Base-by-base conservation (phyloP, 495 filamentous ascomycete genomes). In the Annulohypoxylon nitens region DNA sequence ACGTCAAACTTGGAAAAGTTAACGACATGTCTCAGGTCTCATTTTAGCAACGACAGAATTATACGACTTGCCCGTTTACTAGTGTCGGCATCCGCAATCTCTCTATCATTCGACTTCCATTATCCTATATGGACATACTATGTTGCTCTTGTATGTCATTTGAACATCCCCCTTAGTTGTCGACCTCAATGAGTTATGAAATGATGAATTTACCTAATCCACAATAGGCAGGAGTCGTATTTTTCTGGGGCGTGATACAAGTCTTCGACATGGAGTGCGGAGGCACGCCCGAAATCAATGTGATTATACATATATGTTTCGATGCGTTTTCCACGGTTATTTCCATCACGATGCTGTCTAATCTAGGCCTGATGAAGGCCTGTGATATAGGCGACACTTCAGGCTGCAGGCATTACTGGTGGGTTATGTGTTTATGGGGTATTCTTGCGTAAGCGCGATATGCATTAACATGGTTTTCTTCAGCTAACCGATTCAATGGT, bases 231-330 rank as follows among this genome's bases (percentile, higher is more conserved):
- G 61, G 61, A 14, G 18, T 53, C 39, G 23, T 53, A 33, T 41
- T 64, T 3, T 30, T 64, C 10, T 51, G 45, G 45, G 25, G n/a
- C 11, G 18, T 64, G 1, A 53, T 53, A 64, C 61, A 64, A n/a
- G 9, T 25, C 10, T 34, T 64, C 47, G 61, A 64, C 33, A 39
- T 64, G 47, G 61, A 64, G 3, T 53, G 45, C 11, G 61, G 61
- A 53, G 33, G 61, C 34, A 16, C 23, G 16, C 33, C 61, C 25
- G 61, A 64, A 33, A 64, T 64, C 16, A 64, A 54, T 18, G 20
- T 64, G 4, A 16, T 39, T 16, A 25, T 25, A 14, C 61, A 64
- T 36, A 26, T 64, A 53, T 37, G 33, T 54, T 18, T 64, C 16
- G 45, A 64, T 23, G 2, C 33, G 10, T 2, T 64, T 11, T 8